Base-by-base conservation (phyloP, 257 asterid species). In the Cynanchum wilfordii region DNA sequence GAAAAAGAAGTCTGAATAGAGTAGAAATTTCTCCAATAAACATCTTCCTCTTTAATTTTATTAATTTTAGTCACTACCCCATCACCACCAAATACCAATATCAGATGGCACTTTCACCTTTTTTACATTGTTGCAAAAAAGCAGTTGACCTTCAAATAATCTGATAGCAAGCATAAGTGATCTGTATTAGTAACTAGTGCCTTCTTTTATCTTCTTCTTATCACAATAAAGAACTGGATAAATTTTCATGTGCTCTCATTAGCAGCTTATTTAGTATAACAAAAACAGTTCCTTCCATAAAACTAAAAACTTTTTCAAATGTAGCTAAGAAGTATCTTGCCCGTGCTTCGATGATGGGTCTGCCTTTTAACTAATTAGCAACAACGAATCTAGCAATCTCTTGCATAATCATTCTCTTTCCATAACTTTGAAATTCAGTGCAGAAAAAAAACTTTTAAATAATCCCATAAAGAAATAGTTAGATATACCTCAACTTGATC, bases 401-500 rank as follows among this genome's bases (percentile, higher is more conserved):
- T 36, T 2, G 27, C 50, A 64, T 36, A 64, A 63, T 36, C 29
- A 64, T 36, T 36, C 33, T 36, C 20, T 36, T 63, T 24, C 13
- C 19, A 33, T 33, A 63, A 36, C 68, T 36, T 36, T 20, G 17
- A 36, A 64, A 9, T 38, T 4, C 7, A 67, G 45, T 66, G 9
- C 45, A 51, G 38, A 29, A 11, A 60, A 2, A 62, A 30, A 19
- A 60, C 10, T 30, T 1, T 54, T 17, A 30, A 44, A 25, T 54
- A 66, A 47, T 7, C 10, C 20, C 50, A 65, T 57, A 50, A 19
- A 38, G 40, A 59, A 55, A 65, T 38, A 42, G 47, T 50, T 25
- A 62, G 47, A 73, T 30, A 70, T 86, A 91, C 98, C 98, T 88
- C 87, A 77, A 86, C 87, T 80, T 84, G 70, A 68, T 81, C 83